Base-by-base conservation (phyloP, 2,329 filamentous ascomycete genomes). In the Aspergillus luchuensis region DNA sequence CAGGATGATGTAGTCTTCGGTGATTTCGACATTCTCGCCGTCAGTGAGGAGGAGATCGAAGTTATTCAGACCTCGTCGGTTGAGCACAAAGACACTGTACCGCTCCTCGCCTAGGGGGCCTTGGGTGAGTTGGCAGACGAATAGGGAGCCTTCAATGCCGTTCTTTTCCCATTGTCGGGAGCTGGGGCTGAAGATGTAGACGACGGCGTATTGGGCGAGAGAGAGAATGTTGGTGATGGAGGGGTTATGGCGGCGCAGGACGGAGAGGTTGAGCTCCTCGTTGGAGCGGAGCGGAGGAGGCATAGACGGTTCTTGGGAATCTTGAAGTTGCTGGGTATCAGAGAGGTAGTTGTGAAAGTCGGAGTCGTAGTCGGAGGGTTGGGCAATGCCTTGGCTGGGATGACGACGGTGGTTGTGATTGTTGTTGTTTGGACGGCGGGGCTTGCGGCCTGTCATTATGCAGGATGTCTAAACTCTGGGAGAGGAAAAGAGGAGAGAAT, bases 121-220 rank as follows among this genome's bases (percentile, higher is more conserved):
- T 78, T 82, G 66, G 58, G 71, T 66, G 62, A 88, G 78, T 65
- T 90, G 84, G 80, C 91, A 96, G 56, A 98, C 86, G 75, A 98
- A 99, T 65, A 98, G 81, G 11, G 91, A 91, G 41, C 95, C 95
- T 77, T 97, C 93, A 10, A 93, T 85, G 58, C 89, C 90, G 49
- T 85, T 86, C 80, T 96, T 96, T 73, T 95, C 90, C 95, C 95
- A 98, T 61, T 82, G 79, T 56, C 85, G 80, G 2, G 86, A 83
- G 4, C 82, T 77, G 50, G 86, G 82, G 63, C 84, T 86, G 79
- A 96, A 95, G 51, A 85, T 85, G 81, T 97, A 98, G 66, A 97
- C 85, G 38, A 95, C 91, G 25, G 91, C 90, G 70, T 94, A 96
- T 33, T 91, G 89, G 5, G 92, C 92, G 67, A 95, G 89, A 64